These are phyloP conservation scores for Phaeotremella fagi DNA, from an alignment of 768 basidiomycete species.

Conservation along the genomic window DNA sequence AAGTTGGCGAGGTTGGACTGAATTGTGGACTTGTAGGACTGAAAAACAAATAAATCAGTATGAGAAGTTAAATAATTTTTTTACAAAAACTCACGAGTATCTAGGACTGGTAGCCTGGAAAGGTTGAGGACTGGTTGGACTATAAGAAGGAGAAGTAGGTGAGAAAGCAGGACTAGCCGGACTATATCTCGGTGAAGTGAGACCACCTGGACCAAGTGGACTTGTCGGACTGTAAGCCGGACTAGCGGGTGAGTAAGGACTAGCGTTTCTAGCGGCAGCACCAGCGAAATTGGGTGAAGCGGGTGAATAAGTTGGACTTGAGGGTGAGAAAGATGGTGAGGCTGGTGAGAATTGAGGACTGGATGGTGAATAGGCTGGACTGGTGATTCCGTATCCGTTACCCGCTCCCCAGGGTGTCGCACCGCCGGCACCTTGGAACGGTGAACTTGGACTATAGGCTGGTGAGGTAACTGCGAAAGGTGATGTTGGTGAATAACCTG, in stretches of 20 bases:
- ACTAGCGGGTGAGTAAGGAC: slow-evolving; percentile 36
- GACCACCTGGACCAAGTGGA: slow-evolving; percentile 25
- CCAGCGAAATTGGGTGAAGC: slow-evolving; percentile 47
- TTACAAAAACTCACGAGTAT: slow-evolving; percentile 32
- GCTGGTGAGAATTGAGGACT: slow-evolving; percentile 44
- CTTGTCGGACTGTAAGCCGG: slow-evolving; percentile 39
- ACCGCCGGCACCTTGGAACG: slow-evolving; percentile 72
- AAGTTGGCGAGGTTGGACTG: slow-evolving; percentile 79
- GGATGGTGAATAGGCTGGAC: slow-evolving; percentile 42
- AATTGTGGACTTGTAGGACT: slow-evolving; percentile 83
- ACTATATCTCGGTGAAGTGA: slow-evolving; percentile 42
- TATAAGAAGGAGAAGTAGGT: slow-evolving; percentile 56
- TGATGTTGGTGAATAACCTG: slow-evolving; percentile 65
- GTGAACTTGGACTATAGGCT: slow-evolving; percentile 87
- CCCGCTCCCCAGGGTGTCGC: slow-evolving; percentile 88
- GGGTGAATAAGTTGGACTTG: slow-evolving; percentile 48
- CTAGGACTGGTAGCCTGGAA: slow-evolving; percentile 49
- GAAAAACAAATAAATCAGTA: slow-evolving; percentile 72
- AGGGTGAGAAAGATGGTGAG: slow-evolving; percentile 43
- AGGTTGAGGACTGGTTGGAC: slow-evolving; percentile 35
- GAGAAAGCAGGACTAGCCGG: slow-evolving; percentile 65
- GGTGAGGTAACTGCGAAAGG: slow-evolving; percentile 50
- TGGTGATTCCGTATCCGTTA: slow-evolving; percentile 52
- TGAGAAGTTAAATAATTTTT: slow-evolving; percentile 52
- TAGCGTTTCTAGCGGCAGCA: slow-evolving; percentile 16